Conservation (phyloP, 129 eudicot genomes). For the Helichrysum umbraculigerum region DNA sequence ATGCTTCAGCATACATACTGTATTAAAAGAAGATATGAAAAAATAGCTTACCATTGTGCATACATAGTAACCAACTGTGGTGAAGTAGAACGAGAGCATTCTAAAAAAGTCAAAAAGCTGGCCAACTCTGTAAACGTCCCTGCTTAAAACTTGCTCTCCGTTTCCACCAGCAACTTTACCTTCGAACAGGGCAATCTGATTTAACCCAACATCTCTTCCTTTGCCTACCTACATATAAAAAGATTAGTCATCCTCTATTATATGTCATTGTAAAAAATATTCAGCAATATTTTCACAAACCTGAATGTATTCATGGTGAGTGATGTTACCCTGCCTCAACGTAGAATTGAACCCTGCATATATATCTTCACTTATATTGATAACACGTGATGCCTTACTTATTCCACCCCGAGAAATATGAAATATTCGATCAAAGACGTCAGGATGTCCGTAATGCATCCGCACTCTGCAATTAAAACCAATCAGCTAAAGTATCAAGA, state of each 20-base stretch:
- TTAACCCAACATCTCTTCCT: slow-evolving; percentile 97
- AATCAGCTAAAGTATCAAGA: slow-evolving; percentile 4
- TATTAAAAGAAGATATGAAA: not conserved
- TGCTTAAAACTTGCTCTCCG: slow-evolving; percentile 95
- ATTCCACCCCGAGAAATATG: slow-evolving; percentile 96
- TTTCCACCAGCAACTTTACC: slow-evolving; percentile 99
- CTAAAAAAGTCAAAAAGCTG: slow-evolving; percentile 97
- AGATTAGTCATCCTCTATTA: slow-evolving; percentile 7
- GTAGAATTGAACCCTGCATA: slow-evolving; percentile 97
- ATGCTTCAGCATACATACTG: not conserved
- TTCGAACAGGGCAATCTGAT: slow-evolving; percentile 95
- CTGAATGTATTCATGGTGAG: slow-evolving; percentile 98
- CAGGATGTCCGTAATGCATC: slow-evolving; percentile 99
- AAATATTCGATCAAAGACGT: slow-evolving; percentile 92
- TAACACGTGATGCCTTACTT: slow-evolving; percentile 97
- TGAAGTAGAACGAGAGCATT: slow-evolving; percentile 91
- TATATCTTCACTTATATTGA: slow-evolving; percentile 93
- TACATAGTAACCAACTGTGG: slow-evolving; percentile 89
- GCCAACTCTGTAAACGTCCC: slow-evolving; percentile 91
- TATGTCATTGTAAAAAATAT: not conserved
- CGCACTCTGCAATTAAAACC: slow-evolving; percentile 74
- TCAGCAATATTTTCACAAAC: slow-evolving; percentile 34
- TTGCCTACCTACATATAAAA: slow-evolving; percentile 75
- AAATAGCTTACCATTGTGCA: slow-evolving; percentile 84
- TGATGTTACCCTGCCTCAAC: slow-evolving; percentile 93